These are phyloP conservation scores for Neurospora sublineolata DNA, from an alignment of 495 filamentous ascomycete genomes.

Conservation along the genomic window DNA sequence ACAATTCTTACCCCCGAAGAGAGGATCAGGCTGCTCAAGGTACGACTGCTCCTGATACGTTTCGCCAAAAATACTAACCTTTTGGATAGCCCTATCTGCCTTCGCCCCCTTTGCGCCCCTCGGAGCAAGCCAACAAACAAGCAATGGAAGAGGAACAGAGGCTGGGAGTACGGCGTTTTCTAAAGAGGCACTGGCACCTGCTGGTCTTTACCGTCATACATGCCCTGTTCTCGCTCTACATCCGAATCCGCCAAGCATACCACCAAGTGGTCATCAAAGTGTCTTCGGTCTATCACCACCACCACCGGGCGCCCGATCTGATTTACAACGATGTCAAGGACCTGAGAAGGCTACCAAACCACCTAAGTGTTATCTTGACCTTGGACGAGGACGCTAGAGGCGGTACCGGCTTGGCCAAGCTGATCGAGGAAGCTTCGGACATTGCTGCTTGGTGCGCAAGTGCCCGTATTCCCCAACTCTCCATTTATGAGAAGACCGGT, in stretches of 20 bases:
- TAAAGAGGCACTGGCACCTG: conserved; percentile 54
- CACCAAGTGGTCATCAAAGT: conserved; percentile 63
- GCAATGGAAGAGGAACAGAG: conserved; percentile 19
- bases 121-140: conserved; percentile 10
- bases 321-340: conserved; percentile 78
- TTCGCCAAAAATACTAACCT: conserved; percentile 7
- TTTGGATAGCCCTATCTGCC: conserved; percentile 59
- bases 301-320: conserved; percentile 84
- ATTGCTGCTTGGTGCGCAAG: conserved; percentile 84
- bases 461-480: conserved; percentile 72
- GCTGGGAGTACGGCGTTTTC: conserved; percentile 53
- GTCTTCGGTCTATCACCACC: conserved; percentile 74
- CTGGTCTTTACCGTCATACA: conserved; percentile 65
- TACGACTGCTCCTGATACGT: conserved; percentile 11
- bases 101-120: conserved; percentile 32
- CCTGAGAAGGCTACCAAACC: conserved; percentile 60
- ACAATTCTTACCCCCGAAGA: conserved; percentile 50
- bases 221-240: conserved; percentile 72
- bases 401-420: conserved; percentile 56
- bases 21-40: conserved; percentile 56
- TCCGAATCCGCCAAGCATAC: conserved; percentile 67
- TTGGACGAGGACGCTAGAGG: conserved; percentile 56
- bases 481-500: conserved; percentile 88
- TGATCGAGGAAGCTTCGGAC: conserved; percentile 85
- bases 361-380: conserved; percentile 78